Base-by-base conservation (phyloP, 345 rosid genomes). In the Noccaea bulbosa region DNA sequence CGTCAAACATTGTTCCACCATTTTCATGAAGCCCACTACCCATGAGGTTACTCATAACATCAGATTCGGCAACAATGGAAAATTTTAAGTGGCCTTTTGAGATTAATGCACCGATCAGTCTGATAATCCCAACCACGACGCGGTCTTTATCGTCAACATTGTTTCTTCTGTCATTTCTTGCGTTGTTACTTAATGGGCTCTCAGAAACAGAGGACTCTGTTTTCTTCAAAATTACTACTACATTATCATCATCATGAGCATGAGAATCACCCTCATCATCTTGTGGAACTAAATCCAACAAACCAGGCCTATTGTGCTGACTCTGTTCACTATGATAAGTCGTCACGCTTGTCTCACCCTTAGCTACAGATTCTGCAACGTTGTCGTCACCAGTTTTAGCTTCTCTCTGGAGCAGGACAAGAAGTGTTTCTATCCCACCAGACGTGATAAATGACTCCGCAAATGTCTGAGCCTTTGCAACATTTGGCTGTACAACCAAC, bases 351-450 rank as follows among this genome's bases (percentile, higher is more conserved):
- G 72, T 74, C 52, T 70, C 81, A 78, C 62, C 65, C 71, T 72
- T 79, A 40, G 55, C 65, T 53, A 14, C 69, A 46, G 81, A 14
- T 33, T 59, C 89, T 62, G 49, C 39, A 44, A 78, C 16, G 35
- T 56, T 52, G 24, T 62, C 77, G 49, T 94, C 96, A 9, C 99
- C 96, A 62, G 77, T 83, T 82, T 89, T 91, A 66, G 90, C 96
- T 87, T 94, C 98, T 63, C 87, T 83, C 64, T 91, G 99, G 75
- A 94, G 82, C 77, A 94, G 82, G 61, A 91, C 98, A 76, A 94
- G 97, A 79, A 94, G 96, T 27, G 93, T 88, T 78, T 94, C 99
- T 77, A 91, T 79, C 62, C 99, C 99, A 77, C 95, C 98, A 75
- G 88, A 80, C 75, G 79, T 73, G 74, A 94, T 81, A 77, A 94